Evolutionary conservation across 176 grass and related monocot genomes (phyloP).

Genomic region (Alopecurus myosuroides): DNA sequence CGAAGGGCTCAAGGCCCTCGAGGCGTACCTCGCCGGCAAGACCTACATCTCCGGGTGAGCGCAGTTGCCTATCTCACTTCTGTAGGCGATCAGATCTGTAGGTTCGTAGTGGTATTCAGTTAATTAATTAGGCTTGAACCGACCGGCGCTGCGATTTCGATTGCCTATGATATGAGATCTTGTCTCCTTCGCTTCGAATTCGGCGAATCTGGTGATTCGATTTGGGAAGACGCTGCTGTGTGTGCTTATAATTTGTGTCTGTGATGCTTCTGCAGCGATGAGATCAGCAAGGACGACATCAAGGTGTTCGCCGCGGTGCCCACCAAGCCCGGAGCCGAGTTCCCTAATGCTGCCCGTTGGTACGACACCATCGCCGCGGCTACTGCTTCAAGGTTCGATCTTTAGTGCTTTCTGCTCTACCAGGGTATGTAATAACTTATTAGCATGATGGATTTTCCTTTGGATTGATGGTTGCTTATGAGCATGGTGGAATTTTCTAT

Average conservation of each 20-base stretch:
- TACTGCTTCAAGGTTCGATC: constrained; percentile 53
- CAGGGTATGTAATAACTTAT: neutral
- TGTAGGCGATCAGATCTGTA: neutral
- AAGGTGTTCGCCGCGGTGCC: constrained; percentile 69
- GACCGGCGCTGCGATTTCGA: neutral
- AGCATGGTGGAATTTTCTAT: no score
- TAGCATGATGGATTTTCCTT: no score
- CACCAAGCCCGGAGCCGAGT: constrained; percentile 58
- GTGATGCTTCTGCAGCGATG: constrained; percentile 34
- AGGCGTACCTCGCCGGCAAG: constrained; percentile 68
- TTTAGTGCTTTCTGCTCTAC: neutral
- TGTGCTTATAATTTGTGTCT: neutral
- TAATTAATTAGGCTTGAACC: neutral
- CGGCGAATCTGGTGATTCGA: neutral
- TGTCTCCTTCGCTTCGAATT: neutral
- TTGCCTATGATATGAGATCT: neutral
- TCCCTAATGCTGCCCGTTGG: constrained; percentile 64
- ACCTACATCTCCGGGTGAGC: constrained; percentile 71
- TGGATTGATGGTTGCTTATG: no score
- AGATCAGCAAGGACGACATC: constrained; percentile 74
- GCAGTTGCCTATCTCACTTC: neutral
- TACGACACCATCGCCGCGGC: constrained; percentile 51
- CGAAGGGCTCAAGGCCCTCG: constrained; percentile 65
- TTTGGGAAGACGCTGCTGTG: neutral
- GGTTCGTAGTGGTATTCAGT: neutral